Evolutionary conservation across 148 eudicot species (phyloP).

Genomic region (Camellia sinensis): DNA sequence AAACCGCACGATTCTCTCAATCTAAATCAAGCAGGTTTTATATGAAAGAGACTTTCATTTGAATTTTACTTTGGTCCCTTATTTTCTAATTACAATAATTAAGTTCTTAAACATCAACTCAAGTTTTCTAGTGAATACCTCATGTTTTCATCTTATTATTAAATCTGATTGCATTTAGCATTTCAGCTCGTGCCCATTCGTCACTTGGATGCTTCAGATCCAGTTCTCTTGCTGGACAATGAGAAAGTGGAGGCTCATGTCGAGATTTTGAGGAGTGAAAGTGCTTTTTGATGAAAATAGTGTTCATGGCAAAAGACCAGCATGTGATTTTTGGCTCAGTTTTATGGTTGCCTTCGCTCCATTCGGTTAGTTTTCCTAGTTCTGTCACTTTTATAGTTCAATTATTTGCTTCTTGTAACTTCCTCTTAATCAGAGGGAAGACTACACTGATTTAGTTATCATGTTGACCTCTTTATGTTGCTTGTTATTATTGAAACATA

Average conservation of each 20-base stretch:
- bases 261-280: not conserved
- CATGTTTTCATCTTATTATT: not conserved
- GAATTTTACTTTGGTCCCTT: too few relatives aligned
- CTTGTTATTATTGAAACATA: not conserved
- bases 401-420: not conserved
- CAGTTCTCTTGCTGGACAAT: not conserved
- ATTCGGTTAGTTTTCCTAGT: conserved; percentile 7
- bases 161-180: not conserved
- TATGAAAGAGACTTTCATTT: too few relatives aligned
- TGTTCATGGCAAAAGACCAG: not conserved
- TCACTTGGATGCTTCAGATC: not conserved
- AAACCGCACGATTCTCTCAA: too few relatives aligned
- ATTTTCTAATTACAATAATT: too few relatives aligned
- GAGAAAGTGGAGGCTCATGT: not conserved
- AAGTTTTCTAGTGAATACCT: not conserved
- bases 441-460: not conserved
- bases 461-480: not conserved
- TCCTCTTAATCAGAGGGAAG: not conserved
- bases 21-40: too few relatives aligned
- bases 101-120: too few relatives aligned
- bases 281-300: not conserved
- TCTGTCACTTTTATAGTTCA: not conserved
- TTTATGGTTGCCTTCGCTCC: not conserved
- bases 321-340: not conserved
- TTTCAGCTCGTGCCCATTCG: not conserved